Conservation (phyloP, 1,284 basidiomycete genomes). For the Ustilago bromivora region DNA sequence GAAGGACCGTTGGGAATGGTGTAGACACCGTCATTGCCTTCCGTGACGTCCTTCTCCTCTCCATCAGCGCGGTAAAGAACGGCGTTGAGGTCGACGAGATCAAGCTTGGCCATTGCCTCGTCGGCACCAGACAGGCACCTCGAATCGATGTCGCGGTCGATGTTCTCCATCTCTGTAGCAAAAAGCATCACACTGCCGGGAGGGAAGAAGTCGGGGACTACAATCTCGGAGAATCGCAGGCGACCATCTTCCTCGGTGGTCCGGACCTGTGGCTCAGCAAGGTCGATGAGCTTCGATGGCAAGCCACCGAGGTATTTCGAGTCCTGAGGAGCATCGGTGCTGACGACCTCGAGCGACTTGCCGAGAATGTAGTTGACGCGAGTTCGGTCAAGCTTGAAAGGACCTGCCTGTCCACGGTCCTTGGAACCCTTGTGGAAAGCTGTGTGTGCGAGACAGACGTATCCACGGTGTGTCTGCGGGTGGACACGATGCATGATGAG, state of each 20-base stretch:
- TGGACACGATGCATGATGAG: conserved; percentile 63
- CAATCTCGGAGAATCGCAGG: conserved; percentile 54
- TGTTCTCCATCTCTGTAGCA: conserved; percentile 57
- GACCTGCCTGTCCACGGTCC: conserved; percentile 54
- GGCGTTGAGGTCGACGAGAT: conserved; percentile 62
- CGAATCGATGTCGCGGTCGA: conserved; percentile 53
- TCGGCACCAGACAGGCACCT: conserved; percentile 54
- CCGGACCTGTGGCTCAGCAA: conserved; percentile 49
- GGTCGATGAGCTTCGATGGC: conserved; percentile 55
- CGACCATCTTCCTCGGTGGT: conserved; percentile 36
- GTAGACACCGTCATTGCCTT: conserved; percentile 60
- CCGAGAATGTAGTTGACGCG: conserved; percentile 58
- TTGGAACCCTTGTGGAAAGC: conserved; percentile 57
- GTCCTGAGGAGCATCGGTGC: conserved; percentile 35
- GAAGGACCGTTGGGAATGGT: conserved; percentile 43
- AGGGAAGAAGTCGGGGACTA: conserved; percentile 62
- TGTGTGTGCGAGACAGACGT: conserved; percentile 60
- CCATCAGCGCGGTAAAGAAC: conserved; percentile 64
- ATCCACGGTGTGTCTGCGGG: conserved; percentile 63
- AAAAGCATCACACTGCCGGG: conserved; percentile 66
- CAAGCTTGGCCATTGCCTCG: conserved; percentile 55
- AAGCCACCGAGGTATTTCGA: conserved; percentile 49
- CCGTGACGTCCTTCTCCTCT: conserved; percentile 63
- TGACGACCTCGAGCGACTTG: conserved; percentile 55
- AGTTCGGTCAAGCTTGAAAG: conserved; percentile 59